Evolutionary conservation across 1,139 yeast genomes (phyloP), one percentile per base, ranked within the genome.

Genomic region (Zygosaccharomyces pseudobailii): DNA sequence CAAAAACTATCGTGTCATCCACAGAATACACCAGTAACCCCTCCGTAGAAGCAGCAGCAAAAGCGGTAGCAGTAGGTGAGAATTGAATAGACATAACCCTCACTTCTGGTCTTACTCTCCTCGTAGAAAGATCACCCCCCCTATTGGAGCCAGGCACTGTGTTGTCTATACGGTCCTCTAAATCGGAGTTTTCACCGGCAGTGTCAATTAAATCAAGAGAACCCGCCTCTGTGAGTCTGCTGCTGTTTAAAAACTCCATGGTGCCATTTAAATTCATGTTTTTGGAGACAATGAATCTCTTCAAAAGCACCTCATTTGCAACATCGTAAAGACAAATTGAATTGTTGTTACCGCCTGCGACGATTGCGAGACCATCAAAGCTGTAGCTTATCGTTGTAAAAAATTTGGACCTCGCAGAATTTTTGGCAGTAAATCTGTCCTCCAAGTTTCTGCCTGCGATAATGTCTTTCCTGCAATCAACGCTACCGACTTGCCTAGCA

Each of bases 41-140:
- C 66, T 92, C 98, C 0, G 98, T 92, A 0, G 96, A 83, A 0
- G 97, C 95, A 27, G 96, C 96, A 2, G 96, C 94, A 72, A 94
- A 94, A 25, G 96, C 82, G 37, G 86, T 76, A 6, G 95, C 86
- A 0, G 97, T 85, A 23, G 98, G 98, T 3, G 96, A 87, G 62
- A 90, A 92, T 55, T 77, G 78, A 35, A 94, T 76, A 4, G 85
- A 72, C 1, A 87, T 79, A 0, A 92, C 89, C 59, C 95, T 73
- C 23, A 92, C 77, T 51, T 85, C 95, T 0, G 97, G 95, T 54
- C 90, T 77, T 0, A 79, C 74, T 46, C 80, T 78, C 60, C 97
- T 77, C 17, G 81, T 77, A 24, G 95, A 82, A n/a, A 88, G 79
- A 64, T 89, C 97, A 31, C 96, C 97, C 30, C 75, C 74, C 54